phyloP scores from a whole-genome alignment of 495 filamentous ascomycete genomes.

The Xylaria flabelliformis region DNA sequence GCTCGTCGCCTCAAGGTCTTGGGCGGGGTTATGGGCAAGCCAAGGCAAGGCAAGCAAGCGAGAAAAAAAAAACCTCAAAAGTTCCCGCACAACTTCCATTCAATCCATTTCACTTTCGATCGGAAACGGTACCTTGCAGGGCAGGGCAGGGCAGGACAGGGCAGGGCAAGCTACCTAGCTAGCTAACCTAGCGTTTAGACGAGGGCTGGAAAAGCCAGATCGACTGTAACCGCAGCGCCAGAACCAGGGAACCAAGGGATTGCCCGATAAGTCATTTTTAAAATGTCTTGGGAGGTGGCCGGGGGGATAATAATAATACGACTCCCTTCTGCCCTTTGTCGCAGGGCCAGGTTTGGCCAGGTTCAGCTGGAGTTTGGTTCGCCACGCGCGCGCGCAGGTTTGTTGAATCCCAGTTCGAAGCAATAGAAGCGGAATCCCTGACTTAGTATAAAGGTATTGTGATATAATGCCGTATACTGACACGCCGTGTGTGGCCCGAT shows the following conservation, averaged over 20 bases:
- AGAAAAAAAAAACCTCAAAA: neutral
- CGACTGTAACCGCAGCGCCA: slow-evolving; percentile 20
- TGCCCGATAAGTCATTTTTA: neutral
- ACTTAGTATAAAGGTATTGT: slow-evolving; percentile 5
- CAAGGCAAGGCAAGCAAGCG: neutral
- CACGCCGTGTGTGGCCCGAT: slow-evolving; percentile 9
- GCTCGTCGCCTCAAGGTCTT: neutral
- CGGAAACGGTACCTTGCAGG: slow-evolving; percentile 19
- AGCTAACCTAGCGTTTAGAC: too few species aligned
- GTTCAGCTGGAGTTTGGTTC: slow-evolving; percentile 24
- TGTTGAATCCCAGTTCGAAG: neutral
- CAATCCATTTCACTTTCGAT: neutral
- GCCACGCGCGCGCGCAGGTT: slow-evolving; percentile 13
- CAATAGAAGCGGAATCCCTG: slow-evolving; percentile 19
- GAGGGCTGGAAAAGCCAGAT: slow-evolving; percentile 17
- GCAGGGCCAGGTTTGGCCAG: neutral
- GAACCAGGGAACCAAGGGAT: neutral
- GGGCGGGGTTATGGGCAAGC: neutral
- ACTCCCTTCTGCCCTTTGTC: neutral
- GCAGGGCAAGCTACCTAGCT: too few species aligned
- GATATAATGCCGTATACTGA: slow-evolving; percentile 16
- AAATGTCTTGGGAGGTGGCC: slow-evolving; percentile 10
- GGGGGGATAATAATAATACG: neutral
- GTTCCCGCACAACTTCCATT: slow-evolving; percentile 6
- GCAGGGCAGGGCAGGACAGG: too few species aligned